phyloP scores from a whole-genome alignment of 345 rosid species.

The Cochlearia excelsa region DNA sequence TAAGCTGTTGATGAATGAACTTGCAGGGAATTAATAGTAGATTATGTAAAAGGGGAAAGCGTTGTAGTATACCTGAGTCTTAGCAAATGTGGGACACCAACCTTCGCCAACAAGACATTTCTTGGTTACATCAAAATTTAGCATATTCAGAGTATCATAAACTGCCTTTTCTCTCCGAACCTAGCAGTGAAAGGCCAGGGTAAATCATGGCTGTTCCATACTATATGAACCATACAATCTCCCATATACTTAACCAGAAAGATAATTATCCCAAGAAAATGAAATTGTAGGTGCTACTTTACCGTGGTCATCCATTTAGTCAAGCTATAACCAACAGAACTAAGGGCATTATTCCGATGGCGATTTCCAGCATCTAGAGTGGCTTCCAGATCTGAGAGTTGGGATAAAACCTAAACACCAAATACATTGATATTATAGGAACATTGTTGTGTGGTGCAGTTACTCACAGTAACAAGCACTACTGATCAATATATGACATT shows the following conservation, averaged over 20 bases:
- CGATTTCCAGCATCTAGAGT: constrained; percentile 85
- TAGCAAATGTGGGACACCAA: constrained; percentile 95
- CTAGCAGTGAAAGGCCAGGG: constrained; percentile 41
- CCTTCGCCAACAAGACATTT: constrained; percentile 99
- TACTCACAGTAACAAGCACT: constrained; percentile 15
- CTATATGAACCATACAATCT: constrained; percentile 10
- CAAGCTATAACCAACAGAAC: constrained; percentile 64
- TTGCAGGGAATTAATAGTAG: constrained; percentile 22
- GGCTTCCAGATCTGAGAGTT: constrained; percentile 89
- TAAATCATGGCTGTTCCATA: constrained; percentile 22
- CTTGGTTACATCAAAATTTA: constrained; percentile 95
- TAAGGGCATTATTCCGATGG: constrained; percentile 72
- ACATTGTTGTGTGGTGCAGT: constrained; percentile 10
- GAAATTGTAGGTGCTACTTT: constrained; percentile 16
- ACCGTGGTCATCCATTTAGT: constrained; percentile 83
- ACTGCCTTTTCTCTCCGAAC: constrained; percentile 89
- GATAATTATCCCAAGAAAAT: neutral
- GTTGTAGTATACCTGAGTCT: constrained; percentile 55
- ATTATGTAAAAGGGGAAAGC: constrained; percentile 17
- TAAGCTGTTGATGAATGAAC: constrained; percentile 23
- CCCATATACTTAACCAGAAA: constrained; percentile 12
- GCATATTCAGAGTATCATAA: constrained; percentile 86
- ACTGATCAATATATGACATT: constrained; percentile 21
- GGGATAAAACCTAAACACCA: constrained; percentile 65
- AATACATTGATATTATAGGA: constrained; percentile 17